phyloP scores from a whole-genome alignment of 2,329 filamentous ascomycete genomes.

The Fusarium fracticaudum region DNA sequence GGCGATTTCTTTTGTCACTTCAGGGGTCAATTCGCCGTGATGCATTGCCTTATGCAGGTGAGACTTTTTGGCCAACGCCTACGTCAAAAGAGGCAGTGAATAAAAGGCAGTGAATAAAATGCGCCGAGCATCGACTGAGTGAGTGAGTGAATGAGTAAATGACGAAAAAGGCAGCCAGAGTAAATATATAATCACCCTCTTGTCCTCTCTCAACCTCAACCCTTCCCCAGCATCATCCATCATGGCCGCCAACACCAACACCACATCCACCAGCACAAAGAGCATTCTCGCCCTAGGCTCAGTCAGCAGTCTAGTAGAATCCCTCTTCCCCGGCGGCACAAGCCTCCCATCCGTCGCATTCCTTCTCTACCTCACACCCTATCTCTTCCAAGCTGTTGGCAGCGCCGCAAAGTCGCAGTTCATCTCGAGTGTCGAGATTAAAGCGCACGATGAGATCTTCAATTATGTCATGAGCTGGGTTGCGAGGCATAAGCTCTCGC shows the following conservation, averaged over 20 bases:
- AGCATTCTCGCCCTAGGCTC: not conserved
- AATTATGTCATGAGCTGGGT: slow-evolving; percentile 29
- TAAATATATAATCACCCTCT: not conserved
- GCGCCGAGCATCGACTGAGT: not conserved
- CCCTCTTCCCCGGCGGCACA: not conserved
- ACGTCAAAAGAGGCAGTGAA: not conserved
- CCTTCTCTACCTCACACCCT: slow-evolving; percentile 2
- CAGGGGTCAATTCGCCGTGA: not conserved
- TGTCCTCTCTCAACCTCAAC: not conserved
- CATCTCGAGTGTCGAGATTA: slow-evolving; percentile 24
- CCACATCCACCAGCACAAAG: not conserved
- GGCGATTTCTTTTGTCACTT: not conserved
- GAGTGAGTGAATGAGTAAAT: not conserved
- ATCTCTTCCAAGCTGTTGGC: not conserved
- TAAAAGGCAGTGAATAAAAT: not conserved
- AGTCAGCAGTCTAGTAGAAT: not conserved
- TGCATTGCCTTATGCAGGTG: slow-evolving; percentile 1
- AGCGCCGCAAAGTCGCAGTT: not conserved
- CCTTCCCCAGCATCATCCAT: not conserved
- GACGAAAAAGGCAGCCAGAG: not conserved
- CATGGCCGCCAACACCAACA: not conserved
- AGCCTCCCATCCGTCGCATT: not conserved
- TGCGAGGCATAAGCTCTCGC: slow-evolving; percentile 14
- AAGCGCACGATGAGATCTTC: slow-evolving; percentile 21
- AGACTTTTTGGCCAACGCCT: not conserved